phyloP scores from a whole-genome alignment of 2,329 filamentous ascomycete genomes.

The Botrytis hyacinthi region DNA sequence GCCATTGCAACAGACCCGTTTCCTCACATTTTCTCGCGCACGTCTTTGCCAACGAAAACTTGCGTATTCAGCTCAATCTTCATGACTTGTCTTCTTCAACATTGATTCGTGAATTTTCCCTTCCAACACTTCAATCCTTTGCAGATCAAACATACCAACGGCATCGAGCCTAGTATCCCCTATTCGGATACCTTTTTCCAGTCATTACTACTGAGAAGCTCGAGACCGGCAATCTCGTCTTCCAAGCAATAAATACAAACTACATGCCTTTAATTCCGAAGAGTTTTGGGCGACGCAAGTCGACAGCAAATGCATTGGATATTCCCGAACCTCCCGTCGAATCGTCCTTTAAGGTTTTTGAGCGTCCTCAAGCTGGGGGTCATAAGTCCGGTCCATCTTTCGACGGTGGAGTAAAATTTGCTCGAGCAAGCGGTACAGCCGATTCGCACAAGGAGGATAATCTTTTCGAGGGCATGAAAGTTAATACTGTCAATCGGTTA shows the following conservation, averaged over 20 bases:
- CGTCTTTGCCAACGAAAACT: conserved; percentile 9
- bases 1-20: conserved; percentile 30
- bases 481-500: conserved; percentile 38
- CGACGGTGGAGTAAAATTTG: conserved; percentile 37
- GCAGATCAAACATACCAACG: conserved; percentile 2
- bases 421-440: conserved; percentile 25
- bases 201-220: conserved; percentile 16
- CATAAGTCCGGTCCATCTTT: conserved; percentile 33
- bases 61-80: conserved; percentile 12
- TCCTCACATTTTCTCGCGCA: conserved; percentile 27
- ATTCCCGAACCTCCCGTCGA: conserved; percentile 29
- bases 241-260: conserved; percentile 27
- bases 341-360: conserved; percentile 40
- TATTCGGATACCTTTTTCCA: conserved; percentile 9
- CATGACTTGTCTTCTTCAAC: conserved; percentile 2
- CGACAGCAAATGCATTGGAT: conserved; percentile 36
- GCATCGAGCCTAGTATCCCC: conserved; percentile 2
- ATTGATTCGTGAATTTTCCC: not conserved
- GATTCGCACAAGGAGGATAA: conserved; percentile 38
- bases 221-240: conserved; percentile 20
- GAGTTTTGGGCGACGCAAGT: conserved; percentile 40
- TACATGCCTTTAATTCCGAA: conserved; percentile 41
- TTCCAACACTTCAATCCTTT: conserved; percentile 10
- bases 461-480: conserved; percentile 36
- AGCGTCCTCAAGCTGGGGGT: conserved; percentile 30